A percentile compares a stretch with the other conserved stretches of the same genome.
phyloP scores from a whole-genome alignment of 345 rosid genomes.

The Salix koriyanagi region DNA sequence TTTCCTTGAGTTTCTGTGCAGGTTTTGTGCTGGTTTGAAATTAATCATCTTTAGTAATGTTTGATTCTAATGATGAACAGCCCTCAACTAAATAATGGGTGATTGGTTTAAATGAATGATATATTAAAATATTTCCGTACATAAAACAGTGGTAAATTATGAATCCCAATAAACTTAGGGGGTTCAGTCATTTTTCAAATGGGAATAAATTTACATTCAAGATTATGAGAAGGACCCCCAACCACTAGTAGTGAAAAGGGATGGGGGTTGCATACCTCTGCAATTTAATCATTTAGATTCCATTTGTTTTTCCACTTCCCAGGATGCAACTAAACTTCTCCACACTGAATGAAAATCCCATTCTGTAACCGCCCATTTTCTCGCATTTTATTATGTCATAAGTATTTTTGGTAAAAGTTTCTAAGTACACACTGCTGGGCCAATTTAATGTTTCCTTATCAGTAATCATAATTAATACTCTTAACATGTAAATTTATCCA shows the following conservation, averaged over 20 bases:
- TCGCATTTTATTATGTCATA: neutral
- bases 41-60: neutral
- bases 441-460: neutral
- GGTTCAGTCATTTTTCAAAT: neutral
- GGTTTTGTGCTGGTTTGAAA: neutral
- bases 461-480: too few species aligned
- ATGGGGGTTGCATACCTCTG: neutral
- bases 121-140: neutral
- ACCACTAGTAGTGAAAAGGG: neutral
- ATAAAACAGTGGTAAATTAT: neutral
- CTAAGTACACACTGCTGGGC: neutral
- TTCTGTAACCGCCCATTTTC: neutral
- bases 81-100: neutral
- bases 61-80: neutral
- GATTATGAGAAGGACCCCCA: neutral
- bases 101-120: neutral
- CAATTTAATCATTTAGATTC: neutral
- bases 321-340: neutral
- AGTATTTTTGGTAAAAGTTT: neutral
- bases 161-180: neutral
- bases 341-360: neutral
- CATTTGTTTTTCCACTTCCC: neutral
- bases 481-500: neutral
- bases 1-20: neutral
- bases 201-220: neutral